Conservation (phyloP, 1,139 yeast species). For the Protomyces inundatus region DNA sequence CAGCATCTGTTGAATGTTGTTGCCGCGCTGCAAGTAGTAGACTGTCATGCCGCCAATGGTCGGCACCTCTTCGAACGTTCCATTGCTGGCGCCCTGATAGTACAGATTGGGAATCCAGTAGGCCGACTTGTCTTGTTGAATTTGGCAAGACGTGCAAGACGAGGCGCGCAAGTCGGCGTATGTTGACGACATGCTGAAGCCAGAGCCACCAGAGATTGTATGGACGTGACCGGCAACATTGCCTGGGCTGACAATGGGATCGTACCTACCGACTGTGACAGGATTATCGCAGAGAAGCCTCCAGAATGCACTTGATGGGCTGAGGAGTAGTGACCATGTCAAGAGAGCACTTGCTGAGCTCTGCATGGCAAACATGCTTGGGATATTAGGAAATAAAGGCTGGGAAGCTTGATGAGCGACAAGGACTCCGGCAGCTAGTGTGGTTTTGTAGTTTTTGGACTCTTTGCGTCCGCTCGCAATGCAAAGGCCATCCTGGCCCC, state of each 20-base stretch:
- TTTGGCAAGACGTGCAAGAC: slow-evolving; percentile 25
- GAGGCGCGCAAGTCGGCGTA: slow-evolving; percentile 14
- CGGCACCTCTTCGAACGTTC: slow-evolving; percentile 15
- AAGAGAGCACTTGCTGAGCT: not conserved
- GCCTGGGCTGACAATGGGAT: slow-evolving; percentile 25
- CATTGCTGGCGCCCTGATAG: slow-evolving; percentile 10
- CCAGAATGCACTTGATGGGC: slow-evolving; percentile 12
- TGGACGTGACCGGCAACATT: slow-evolving; percentile 23
- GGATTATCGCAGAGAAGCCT: slow-evolving; percentile 18
- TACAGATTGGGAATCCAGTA: slow-evolving; percentile 28
- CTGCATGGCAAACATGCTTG: not conserved
- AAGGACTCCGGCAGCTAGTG: too few species aligned
- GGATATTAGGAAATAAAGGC: not conserved
- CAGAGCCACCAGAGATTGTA: slow-evolving; percentile 18
- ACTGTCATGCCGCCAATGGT: slow-evolving; percentile 26
- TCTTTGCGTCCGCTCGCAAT: too few species aligned
- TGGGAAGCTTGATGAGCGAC: too few species aligned
- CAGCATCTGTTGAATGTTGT: slow-evolving; percentile 15
- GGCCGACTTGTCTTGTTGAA: slow-evolving; percentile 21
- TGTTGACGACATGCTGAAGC: slow-evolving; percentile 13
- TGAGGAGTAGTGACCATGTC: not conserved
- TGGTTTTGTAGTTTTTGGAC: too few species aligned
- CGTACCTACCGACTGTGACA: slow-evolving; percentile 20
- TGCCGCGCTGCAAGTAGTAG: slow-evolving; percentile 27
- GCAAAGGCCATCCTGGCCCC: too few species aligned